phyloP scores from a whole-genome alignment of 2,329 filamentous ascomycete species.

The Albophoma yamanashiensis region DNA sequence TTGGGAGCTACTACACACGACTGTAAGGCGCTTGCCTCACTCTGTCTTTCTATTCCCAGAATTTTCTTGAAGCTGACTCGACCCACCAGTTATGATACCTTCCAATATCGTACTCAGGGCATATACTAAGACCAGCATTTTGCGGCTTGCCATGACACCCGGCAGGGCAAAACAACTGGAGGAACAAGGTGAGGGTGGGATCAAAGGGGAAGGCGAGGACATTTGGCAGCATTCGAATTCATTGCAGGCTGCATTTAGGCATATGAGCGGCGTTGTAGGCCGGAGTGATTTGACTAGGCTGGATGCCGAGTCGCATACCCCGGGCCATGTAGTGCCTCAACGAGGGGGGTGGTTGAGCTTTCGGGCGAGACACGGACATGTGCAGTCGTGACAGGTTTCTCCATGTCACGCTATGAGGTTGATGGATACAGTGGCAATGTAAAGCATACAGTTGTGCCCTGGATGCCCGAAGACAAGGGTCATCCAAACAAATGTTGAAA shows the following conservation, averaged over 20 bases:
- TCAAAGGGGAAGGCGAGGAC: neutral
- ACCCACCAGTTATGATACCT: constrained; percentile 62
- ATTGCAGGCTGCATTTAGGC: neutral
- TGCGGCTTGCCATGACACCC: neutral
- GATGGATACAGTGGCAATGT: neutral
- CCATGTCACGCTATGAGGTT: neutral
- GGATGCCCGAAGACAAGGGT: neutral
- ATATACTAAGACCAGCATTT: constrained; percentile 52
- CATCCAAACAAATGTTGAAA: neutral
- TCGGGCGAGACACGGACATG: neutral
- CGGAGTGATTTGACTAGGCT: neutral
- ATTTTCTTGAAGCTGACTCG: constrained; percentile 1
- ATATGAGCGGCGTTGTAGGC: neutral
- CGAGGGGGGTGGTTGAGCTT: neutral
- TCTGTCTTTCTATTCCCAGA: neutral
- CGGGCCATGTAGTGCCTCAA: neutral
- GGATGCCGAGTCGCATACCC: neutral
- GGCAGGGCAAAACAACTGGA: neutral
- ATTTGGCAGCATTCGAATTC: neutral
- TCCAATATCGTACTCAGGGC: constrained; percentile 79
- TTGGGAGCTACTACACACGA: constrained; percentile 80
- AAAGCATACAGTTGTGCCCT: too few species aligned
- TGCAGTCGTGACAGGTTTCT: neutral
- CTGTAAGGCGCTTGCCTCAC: constrained; percentile 42
- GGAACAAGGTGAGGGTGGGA: neutral